Conservation (phyloP, 2,329 filamentous ascomycete genomes). For the Aspergillus proliferans region DNA sequence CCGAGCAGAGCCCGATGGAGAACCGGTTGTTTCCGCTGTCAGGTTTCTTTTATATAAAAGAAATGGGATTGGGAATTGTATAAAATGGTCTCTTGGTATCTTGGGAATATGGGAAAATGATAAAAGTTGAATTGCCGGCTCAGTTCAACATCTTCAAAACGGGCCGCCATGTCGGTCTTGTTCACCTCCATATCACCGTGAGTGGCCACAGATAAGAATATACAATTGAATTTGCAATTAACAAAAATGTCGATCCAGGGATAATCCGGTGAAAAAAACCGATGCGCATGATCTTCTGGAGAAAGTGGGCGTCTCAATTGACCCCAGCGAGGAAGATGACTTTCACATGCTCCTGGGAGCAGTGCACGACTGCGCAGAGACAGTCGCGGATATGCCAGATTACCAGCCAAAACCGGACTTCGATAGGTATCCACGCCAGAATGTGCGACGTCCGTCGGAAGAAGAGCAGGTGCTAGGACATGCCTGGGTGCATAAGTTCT, state of each 20-base stretch:
- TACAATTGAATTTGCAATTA: not conserved
- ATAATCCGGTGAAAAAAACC: conserved; percentile 38
- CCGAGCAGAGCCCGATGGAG: not conserved
- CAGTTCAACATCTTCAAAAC: not conserved
- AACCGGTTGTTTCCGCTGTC: not conserved
- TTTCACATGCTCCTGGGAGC: conserved; percentile 47
- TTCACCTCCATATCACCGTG: conserved; percentile 25
- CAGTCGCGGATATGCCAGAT: conserved; percentile 41
- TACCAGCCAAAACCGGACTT: conserved; percentile 41
- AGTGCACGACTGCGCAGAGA: conserved; percentile 47
- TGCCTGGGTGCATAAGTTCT: conserved; percentile 49
- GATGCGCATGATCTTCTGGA: conserved; percentile 34
- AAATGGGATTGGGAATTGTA: not conserved
- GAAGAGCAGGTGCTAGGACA: conserved; percentile 43
- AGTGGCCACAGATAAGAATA: not conserved
- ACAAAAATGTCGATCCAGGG: conserved; percentile 4
- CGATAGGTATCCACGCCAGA: conserved; percentile 41
- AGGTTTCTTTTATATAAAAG: not conserved
- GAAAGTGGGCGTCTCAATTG: conserved; percentile 33
- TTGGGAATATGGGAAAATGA: too few species aligned
- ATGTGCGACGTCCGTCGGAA: conserved; percentile 34
- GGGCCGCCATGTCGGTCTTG: conserved; percentile 19
- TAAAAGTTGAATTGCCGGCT: not conserved
- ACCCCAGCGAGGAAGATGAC: conserved; percentile 35
- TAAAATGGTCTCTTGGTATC: too few species aligned